These are phyloP conservation scores for Entamoeba dispar DNA, from an alignment of 208 protist genomes.

Conservation along the genomic window DNA sequence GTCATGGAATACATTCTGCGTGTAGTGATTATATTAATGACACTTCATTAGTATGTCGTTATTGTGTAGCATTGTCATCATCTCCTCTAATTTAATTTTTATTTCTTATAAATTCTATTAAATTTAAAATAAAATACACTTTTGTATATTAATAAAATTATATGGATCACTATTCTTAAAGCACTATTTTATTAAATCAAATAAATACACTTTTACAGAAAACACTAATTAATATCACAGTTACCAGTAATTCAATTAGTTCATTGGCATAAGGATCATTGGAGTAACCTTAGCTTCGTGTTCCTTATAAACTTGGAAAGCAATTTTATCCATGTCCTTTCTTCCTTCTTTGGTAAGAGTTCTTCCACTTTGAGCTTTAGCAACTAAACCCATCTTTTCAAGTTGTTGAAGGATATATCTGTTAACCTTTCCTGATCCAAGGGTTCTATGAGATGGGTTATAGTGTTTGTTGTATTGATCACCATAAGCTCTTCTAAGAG, in stretches of 20 bases:
- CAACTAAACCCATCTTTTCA: not conserved
- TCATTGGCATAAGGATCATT: not conserved
- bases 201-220: too few relatives aligned
- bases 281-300: not conserved
- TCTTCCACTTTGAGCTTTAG: not conserved
- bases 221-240: too few relatives aligned
- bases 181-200: too few relatives aligned
- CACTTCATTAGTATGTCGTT: not conserved
- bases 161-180: too few relatives aligned
- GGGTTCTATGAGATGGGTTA: not conserved
- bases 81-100: not conserved
- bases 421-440: not conserved
- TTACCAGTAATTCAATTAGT: not conserved
- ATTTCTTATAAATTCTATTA: too few relatives aligned
- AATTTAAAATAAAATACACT: too few relatives aligned
- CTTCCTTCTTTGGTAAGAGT: not conserved
- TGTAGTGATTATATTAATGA: not conserved
- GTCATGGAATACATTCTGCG: not conserved
- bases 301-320: not conserved
- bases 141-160: too few relatives aligned
- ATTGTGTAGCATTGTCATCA: not conserved
- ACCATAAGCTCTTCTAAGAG: not conserved
- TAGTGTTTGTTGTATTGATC: not conserved
- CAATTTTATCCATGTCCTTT: conserved; percentile 5
- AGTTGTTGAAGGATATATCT: conserved; percentile 7